Percentiles rank a stretch among this genome's conserved stretches.
These are phyloP conservation scores for Filobasidium uniguttulatum DNA, from an alignment of 1,284 basidiomycete genomes.

Conservation along the genomic window DNA sequence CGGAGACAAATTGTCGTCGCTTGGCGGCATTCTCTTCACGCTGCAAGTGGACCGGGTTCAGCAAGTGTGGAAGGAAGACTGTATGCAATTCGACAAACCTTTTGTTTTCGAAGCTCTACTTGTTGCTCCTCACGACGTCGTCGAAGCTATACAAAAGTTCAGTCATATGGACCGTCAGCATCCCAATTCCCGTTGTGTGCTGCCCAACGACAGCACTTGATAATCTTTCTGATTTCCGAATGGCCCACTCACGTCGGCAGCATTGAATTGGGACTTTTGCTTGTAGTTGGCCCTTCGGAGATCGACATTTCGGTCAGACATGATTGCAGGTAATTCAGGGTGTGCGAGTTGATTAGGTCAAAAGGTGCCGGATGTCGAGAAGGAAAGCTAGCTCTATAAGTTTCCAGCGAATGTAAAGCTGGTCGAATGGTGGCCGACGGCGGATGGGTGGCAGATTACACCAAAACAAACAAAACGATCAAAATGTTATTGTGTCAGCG, in stretches of 20 bases:
- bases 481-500: neutral
- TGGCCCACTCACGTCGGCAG: slow-evolving; percentile 30
- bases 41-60: slow-evolving; percentile 19
- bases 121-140: slow-evolving; percentile 92
- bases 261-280: slow-evolving; percentile 37
- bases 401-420: too few species aligned
- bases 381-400: too few species aligned
- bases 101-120: slow-evolving; percentile 91
- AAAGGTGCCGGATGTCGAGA: too few species aligned
- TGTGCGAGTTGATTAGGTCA: too few species aligned
- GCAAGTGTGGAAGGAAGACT: neutral
- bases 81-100: slow-evolving; percentile 35
- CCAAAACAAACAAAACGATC: too few species aligned
- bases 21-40: slow-evolving; percentile 94
- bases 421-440: too few species aligned
- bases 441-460: too few species aligned
- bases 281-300: slow-evolving; percentile 38
- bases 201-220: neutral
- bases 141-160: slow-evolving; percentile 44
- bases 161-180: too few species aligned
- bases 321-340: too few species aligned
- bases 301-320: slow-evolving; percentile 34
- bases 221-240: neutral
- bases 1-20: slow-evolving; percentile 71
- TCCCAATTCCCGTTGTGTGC: neutral